Evolutionary conservation across 2,329 filamentous ascomycete genomes (phyloP).

Genomic region (Monilinia fructicola): DNA sequence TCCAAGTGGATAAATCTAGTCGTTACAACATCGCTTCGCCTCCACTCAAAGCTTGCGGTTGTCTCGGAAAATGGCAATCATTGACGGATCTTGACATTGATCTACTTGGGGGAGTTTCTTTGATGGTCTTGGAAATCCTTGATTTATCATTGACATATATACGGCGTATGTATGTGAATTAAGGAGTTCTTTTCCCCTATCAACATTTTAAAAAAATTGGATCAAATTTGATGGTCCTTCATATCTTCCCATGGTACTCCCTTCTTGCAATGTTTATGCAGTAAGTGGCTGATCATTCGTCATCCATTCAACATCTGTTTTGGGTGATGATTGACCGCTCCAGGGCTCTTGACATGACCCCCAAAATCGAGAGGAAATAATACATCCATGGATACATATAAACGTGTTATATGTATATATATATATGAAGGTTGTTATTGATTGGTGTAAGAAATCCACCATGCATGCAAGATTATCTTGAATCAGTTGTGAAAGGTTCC

Average conservation of each 20-base stretch:
- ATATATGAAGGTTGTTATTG: neutral
- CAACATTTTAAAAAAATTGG: neutral
- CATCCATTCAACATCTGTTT: neutral
- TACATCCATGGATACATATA: no score
- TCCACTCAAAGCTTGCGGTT: neutral
- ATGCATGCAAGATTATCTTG: slow-evolving; percentile 18
- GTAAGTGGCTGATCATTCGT: slow-evolving; percentile 4
- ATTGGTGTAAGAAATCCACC: slow-evolving; percentile 3
- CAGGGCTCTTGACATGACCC: neutral
- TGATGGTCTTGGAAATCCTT: neutral
- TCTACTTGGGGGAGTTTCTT: neutral
- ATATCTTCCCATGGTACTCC: neutral
- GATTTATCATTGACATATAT: neutral
- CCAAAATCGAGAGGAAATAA: slow-evolving; percentile 4
- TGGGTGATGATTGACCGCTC: neutral
- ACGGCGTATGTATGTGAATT: no score
- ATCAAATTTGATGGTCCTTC: neutral
- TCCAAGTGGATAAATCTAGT: slow-evolving; percentile 6
- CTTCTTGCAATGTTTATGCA: neutral
- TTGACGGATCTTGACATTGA: neutral
- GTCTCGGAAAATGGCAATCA: slow-evolving; percentile 13
- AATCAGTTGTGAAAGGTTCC: neutral
- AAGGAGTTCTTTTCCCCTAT: neutral
- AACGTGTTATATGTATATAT: neutral
- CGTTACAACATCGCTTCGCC: slow-evolving; percentile 6